Evolutionary conservation across 768 basidiomycete genomes (phyloP), one percentile per base, ranked within the genome.

Genomic region (Leccinum rimulosum): DNA sequence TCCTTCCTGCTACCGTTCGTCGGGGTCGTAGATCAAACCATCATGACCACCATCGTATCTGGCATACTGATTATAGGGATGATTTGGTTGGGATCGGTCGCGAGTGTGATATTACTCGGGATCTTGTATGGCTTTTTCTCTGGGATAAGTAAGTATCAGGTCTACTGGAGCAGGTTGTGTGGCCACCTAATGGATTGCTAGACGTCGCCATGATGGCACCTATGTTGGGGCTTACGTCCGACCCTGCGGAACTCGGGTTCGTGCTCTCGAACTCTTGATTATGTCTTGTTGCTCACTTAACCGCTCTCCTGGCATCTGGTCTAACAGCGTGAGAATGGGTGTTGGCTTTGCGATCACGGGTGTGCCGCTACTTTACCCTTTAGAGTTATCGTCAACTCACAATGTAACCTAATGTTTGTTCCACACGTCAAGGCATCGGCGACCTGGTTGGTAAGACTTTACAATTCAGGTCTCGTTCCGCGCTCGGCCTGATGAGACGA

Each of bases 241-340:
- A 76, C 27, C 76, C 80, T 54, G 69, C 74, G 4, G 86, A 87
- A 64, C 78, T 86, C 25, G 85, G 86, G 50, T 78, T 36, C 25
- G 74, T 60, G 22, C 0, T 62, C 22, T 36, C n/a, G n/a, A 0
- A 5, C 12, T 51, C n/a, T 33, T 10, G 15, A 45, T 45, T 10
- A 6, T 19, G 6, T 11, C 9, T 6, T 52, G 6, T 36, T 8
- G 22, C 35, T 52, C 22, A 52, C 35, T 9, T 25, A 2, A 30
- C 9, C n/a, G 10, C n/a, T 15, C 14, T 36, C 15, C 15, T 19
- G 30, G 6, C 6, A 52, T 36, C 11, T 25, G 17, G n/a, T 8
- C 14, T 10, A 36, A 45, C 49, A 74, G 71, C 1, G 65, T 65
- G 27, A 64, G 82, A 9, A 66, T 85, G 66, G 82, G 83, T 8